A percentile compares a stretch with the other conserved stretches of the same genome.
Conservation (phyloP, 805 yeast genomes). For the Isabelozyma rhagii region DNA sequence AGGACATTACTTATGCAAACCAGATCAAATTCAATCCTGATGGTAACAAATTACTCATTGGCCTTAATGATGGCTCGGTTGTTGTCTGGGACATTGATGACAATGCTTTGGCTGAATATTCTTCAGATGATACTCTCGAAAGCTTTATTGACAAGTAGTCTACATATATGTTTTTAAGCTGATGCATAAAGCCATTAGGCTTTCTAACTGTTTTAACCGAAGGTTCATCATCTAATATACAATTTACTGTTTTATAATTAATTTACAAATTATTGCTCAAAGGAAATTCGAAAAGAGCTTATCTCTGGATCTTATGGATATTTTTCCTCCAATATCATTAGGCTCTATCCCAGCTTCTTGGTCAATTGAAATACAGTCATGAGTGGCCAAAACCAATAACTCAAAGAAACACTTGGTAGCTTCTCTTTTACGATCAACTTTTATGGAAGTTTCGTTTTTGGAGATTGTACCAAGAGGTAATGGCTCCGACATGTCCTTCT, state of each 20-base stretch:
- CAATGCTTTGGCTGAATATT: background rate
- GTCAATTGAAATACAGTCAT: conserved; percentile 61
- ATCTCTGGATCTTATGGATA: conserved; percentile 48
- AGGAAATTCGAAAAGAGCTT: conserved; percentile 24
- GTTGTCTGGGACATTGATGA: conserved; percentile 9
- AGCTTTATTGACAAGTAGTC: background rate
- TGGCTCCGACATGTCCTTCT: conserved; percentile 24
- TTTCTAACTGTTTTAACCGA: background rate
- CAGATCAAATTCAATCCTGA: conserved; percentile 10
- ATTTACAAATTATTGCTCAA: background rate
- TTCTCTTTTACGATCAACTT: conserved; percentile 45
- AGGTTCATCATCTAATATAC: conserved; percentile 2
- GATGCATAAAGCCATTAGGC: too few species aligned
- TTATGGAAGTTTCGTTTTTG: conserved; percentile 6
- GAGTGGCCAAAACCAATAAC: conserved; percentile 74
- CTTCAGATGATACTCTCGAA: background rate
- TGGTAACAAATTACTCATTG: conserved; percentile 18
- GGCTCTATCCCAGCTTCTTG: conserved; percentile 43
- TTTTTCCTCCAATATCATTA: conserved; percentile 51
- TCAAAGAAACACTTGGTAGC: conserved; percentile 80
- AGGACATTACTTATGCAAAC: conserved; percentile 3
- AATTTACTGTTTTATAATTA: background rate
- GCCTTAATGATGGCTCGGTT: conserved; percentile 18
- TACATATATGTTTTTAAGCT: background rate
- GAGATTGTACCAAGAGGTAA: conserved; percentile 19